Evolutionary conservation across 1,139 yeast genomes (phyloP).

Genomic region (Suhomyces maxii): DNA sequence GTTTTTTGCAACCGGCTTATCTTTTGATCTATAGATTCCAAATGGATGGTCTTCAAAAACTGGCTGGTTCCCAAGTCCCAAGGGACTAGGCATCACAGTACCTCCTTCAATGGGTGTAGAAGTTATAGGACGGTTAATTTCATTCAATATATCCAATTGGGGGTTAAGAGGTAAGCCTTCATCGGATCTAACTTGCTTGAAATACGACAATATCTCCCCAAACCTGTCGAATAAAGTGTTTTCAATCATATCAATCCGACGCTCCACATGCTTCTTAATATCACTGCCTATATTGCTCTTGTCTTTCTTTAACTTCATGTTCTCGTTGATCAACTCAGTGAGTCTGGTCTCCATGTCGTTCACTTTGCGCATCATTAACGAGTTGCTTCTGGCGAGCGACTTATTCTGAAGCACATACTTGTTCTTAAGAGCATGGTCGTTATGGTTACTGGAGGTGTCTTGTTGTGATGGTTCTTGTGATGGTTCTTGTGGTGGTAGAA

Average conservation of each 20-base stretch:
- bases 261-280: slow-evolving; percentile 11
- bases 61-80: not conserved
- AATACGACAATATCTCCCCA: slow-evolving; percentile 43
- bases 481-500: not conserved
- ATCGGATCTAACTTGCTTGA: slow-evolving; percentile 32
- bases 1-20: not conserved
- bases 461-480: not conserved
- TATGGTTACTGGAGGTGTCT: not conserved
- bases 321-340: slow-evolving; percentile 15
- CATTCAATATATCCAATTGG: slow-evolving; percentile 17
- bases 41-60: not conserved
- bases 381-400: slow-evolving; percentile 56
- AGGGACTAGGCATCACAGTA: not conserved
- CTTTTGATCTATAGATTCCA: not conserved
- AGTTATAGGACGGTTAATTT: slow-evolving; percentile 17
- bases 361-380: slow-evolving; percentile 48
- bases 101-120: slow-evolving; percentile 23
- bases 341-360: slow-evolving; percentile 48
- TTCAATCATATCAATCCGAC: slow-evolving; percentile 38
- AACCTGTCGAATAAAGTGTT: slow-evolving; percentile 41
- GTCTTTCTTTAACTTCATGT: slow-evolving; percentile 12
- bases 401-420: slow-evolving; percentile 41
- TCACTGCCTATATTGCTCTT: slow-evolving; percentile 7
- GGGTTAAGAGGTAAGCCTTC: slow-evolving; percentile 29
- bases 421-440: slow-evolving; percentile 4